These are phyloP conservation scores for Baorangia bicolor DNA, from an alignment of 768 basidiomycete genomes.

Conservation along the genomic window DNA sequence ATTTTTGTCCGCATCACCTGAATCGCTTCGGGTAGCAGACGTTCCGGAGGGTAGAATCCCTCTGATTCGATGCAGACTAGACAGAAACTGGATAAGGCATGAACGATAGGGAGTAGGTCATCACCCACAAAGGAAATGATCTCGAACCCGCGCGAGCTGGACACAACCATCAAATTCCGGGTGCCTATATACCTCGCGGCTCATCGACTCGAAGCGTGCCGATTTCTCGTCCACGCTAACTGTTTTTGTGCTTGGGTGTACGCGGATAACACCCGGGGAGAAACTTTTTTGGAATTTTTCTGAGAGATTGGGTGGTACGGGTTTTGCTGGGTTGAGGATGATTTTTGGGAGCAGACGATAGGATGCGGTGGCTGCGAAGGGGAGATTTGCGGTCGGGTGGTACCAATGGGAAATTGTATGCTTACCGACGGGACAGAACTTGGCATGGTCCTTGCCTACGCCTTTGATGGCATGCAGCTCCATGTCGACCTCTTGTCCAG, in stretches of 20 bases:
- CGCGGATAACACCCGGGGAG: slow-evolving; percentile 72
- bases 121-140: slow-evolving; percentile 88
- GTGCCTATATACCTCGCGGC: slow-evolving; percentile 88
- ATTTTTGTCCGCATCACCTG: slow-evolving; percentile 84
- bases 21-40: slow-evolving; percentile 77
- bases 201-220: slow-evolving; percentile 85
- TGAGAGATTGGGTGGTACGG: slow-evolving; percentile 74
- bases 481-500: slow-evolving; percentile 84
- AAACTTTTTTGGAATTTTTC: slow-evolving; percentile 88
- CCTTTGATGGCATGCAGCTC: slow-evolving; percentile 92
- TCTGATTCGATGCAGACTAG: slow-evolving; percentile 90
- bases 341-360: slow-evolving; percentile 92
- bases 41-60: slow-evolving; percentile 82
- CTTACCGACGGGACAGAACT: slow-evolving; percentile 92
- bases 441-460: slow-evolving; percentile 92
- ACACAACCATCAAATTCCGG: slow-evolving; percentile 86
- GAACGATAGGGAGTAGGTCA: background rate
- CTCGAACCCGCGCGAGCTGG: slow-evolving; percentile 79
- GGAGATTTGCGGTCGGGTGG: background rate
- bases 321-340: slow-evolving; percentile 61
- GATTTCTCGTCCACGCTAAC: slow-evolving; percentile 62
- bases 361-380: slow-evolving; percentile 78
- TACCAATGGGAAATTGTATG: background rate
- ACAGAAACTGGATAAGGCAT: slow-evolving; percentile 4
- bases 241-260: slow-evolving; percentile 55